These are phyloP conservation scores for Coemansia sp. DNA, from an alignment of 192 early-diverging fungal species.

Conservation along the genomic window DNA sequence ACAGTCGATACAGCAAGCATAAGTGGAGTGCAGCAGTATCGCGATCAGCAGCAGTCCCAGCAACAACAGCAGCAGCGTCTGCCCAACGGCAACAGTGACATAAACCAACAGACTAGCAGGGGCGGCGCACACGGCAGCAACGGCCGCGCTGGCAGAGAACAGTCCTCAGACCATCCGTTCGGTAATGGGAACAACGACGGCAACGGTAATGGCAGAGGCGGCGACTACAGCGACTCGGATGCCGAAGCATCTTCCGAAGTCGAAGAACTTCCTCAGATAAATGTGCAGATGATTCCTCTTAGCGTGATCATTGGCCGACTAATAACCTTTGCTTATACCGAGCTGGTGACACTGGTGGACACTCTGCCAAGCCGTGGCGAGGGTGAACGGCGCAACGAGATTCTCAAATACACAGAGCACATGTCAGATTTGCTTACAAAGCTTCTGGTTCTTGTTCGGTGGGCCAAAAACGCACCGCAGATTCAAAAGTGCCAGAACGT, in stretches of 20 bases:
- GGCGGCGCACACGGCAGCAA: background rate
- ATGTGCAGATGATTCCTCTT: slow-evolving; percentile 65
- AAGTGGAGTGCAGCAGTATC: background rate
- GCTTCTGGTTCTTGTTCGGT: slow-evolving; percentile 72
- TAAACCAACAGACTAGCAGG: background rate
- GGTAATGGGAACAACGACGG: background rate
- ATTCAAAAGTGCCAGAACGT: slow-evolving; percentile 72
- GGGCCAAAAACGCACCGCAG: slow-evolving; percentile 67
- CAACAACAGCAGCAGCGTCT: slow-evolving; percentile 2
- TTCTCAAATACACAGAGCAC: slow-evolving; percentile 64
- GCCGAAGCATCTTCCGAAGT: slow-evolving; percentile 11
- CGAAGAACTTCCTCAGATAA: slow-evolving; percentile 59
- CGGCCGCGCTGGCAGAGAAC: background rate
- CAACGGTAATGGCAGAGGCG: background rate
- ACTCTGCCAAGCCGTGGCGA: slow-evolving; percentile 63
- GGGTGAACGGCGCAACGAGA: slow-evolving; percentile 58
- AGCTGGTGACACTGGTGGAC: slow-evolving; percentile 66
- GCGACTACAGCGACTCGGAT: slow-evolving; percentile 6
- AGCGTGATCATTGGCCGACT: slow-evolving; percentile 62
- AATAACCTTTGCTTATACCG: slow-evolving; percentile 64
- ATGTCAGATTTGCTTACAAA: slow-evolving; percentile 69
- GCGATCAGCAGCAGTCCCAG: slow-evolving; percentile 10
- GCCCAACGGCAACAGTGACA: slow-evolving; percentile 1
- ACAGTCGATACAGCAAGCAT: background rate
- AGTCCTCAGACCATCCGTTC: background rate